Percentiles rank a stretch among this genome's conserved stretches.
These are phyloP conservation scores for Salix udensis DNA, from an alignment of 345 rosid genomes.

Conservation along the genomic window DNA sequence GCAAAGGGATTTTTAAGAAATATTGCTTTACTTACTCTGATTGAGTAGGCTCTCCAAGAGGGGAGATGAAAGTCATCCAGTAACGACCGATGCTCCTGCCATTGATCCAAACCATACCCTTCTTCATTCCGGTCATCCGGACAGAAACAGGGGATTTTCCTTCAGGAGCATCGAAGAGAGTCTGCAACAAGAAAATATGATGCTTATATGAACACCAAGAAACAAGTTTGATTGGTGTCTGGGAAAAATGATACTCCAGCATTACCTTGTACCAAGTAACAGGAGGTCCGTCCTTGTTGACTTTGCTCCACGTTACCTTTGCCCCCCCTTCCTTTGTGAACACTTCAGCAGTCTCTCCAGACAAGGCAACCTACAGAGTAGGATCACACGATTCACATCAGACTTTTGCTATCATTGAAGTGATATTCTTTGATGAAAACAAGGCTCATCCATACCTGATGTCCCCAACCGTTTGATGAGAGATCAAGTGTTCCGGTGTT, in stretches of 20 bases:
- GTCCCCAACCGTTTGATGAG: slow-evolving; percentile 61
- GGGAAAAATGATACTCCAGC: background rate
- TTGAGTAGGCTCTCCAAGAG: slow-evolving; percentile 65
- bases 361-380: slow-evolving; percentile 51
- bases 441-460: slow-evolving; percentile 40
- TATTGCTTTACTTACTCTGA: slow-evolving; percentile 35
- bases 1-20: background rate
- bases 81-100: slow-evolving; percentile 80
- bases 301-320: slow-evolving; percentile 44
- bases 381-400: background rate
- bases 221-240: background rate
- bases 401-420: background rate
- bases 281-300: slow-evolving; percentile 32
- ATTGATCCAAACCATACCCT: slow-evolving; percentile 85
- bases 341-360: slow-evolving; percentile 45
- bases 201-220: background rate
- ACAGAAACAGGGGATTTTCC: slow-evolving; percentile 54
- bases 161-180: slow-evolving; percentile 66
- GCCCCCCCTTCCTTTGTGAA: slow-evolving; percentile 50
- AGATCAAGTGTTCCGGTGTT: slow-evolving; percentile 73
- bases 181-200: slow-evolving; percentile 30
- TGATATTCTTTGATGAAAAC: background rate
- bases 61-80: slow-evolving; percentile 72
- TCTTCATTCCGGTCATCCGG: slow-evolving; percentile 57
- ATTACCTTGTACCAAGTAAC: slow-evolving; percentile 83